A percentile compares a stretch with the other conserved stretches of the same genome.
Evolutionary conservation across 164 flowering plant genomes (phyloP).

Genomic region (Vitis labrusca): DNA sequence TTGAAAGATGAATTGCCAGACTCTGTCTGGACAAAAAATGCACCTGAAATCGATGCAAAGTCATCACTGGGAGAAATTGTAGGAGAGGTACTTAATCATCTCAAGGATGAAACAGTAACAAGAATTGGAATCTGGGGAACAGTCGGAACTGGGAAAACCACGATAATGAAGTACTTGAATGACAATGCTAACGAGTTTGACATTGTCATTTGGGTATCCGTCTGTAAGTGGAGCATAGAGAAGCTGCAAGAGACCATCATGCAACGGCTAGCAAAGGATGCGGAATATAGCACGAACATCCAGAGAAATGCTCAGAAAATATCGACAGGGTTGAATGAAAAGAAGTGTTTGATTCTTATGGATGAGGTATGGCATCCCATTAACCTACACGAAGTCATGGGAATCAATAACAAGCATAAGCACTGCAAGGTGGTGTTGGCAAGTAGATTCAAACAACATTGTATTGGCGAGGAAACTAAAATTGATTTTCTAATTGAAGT

Average conservation of each 20-base stretch:
- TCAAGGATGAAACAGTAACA: background rate
- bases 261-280: conserved; percentile 6
- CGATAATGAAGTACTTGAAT: conserved; percentile 20
- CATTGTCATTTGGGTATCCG: conserved; percentile 25
- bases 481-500: conserved; percentile 6
- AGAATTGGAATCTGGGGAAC: conserved; percentile 28
- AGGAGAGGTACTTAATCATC: conserved; percentile 8
- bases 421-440: conserved; percentile 23
- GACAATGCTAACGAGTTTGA: conserved; percentile 15
- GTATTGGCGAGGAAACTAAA: too few species aligned
- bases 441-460: too few species aligned
- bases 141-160: conserved; percentile 28
- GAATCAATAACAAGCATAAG: conserved; percentile 3
- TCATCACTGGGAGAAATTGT: conserved; percentile 1
- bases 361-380: conserved; percentile 19
- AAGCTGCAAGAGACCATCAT: conserved; percentile 13
- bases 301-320: conserved; percentile 4
- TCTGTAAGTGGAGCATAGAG: conserved; percentile 5
- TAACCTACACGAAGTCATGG: conserved; percentile 11
- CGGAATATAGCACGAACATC: background rate
- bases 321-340: background rate
- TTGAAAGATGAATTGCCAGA: background rate
- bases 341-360: conserved; percentile 27
- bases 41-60: background rate
- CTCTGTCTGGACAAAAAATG: background rate